These are phyloP conservation scores for Rhodotorula sp. DNA, from an alignment of 1,284 basidiomycete genomes.

Conservation along the genomic window DNA sequence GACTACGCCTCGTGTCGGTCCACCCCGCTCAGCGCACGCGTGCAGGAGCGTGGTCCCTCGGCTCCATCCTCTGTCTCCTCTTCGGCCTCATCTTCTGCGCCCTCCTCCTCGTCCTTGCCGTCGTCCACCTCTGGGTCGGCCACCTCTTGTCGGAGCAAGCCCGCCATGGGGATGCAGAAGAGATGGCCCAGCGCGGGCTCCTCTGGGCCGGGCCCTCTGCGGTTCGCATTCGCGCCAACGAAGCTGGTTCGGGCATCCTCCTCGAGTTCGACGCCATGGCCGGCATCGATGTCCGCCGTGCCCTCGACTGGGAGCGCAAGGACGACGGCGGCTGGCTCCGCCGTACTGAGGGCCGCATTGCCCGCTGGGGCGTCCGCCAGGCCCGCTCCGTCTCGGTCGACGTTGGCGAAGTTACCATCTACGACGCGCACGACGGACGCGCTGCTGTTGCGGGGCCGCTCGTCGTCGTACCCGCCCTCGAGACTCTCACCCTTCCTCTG, in stretches of 20 bases:
- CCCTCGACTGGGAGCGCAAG: constrained; percentile 41
- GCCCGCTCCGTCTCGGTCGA: constrained; percentile 27
- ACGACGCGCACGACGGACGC: neutral
- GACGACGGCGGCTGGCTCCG: constrained; percentile 20
- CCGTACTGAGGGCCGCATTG: constrained; percentile 30
- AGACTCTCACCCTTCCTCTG: constrained; percentile 34
- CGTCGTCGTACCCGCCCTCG: constrained; percentile 24
- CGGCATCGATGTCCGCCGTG: constrained; percentile 40
- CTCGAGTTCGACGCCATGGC: constrained; percentile 39
- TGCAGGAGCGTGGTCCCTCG: neutral
- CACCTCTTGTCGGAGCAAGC: constrained; percentile 41
- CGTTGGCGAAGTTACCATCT: constrained; percentile 26
- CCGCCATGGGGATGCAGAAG: constrained; percentile 24
- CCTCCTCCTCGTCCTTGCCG: constrained; percentile 29
- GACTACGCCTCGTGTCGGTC: neutral
- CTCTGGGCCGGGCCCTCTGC: constrained; percentile 37
- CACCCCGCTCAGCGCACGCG: neutral
- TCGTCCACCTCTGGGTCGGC: constrained; percentile 43
- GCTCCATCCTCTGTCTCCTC: constrained; percentile 23
- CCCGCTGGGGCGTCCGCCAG: constrained; percentile 34
- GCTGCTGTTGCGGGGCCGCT: neutral
- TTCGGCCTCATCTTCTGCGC: constrained; percentile 13
- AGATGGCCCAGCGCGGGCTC: constrained; percentile 37
- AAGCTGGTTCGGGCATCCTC: neutral
- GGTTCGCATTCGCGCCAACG: constrained; percentile 22